Evolutionary conservation across 371 early-diverging fungal genomes (phyloP), one percentile per base, ranked within the genome.

Genomic region (Apophysomyces ossiformis): DNA sequence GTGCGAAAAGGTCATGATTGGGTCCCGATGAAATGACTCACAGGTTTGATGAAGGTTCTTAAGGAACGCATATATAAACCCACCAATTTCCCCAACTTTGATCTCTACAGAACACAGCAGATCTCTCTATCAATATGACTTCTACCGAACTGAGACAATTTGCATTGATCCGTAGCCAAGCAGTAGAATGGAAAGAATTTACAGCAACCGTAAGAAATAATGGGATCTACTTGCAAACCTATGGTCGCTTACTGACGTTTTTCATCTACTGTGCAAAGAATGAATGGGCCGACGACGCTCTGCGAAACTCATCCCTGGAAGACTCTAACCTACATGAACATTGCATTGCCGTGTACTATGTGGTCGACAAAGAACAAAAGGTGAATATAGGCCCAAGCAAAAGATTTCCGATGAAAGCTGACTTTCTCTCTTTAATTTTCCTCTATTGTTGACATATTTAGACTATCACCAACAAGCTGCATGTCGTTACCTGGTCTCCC

Each of bases 161-260:
- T 43, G 71, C 71, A 2, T 36, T 71, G 37, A 37, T 61, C 8
- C 61, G 61, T 35, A 58, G 64, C 9, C 46, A 66, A n/a, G 46
- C 64, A 5, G 36, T 66, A 13, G 64, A 68, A 21, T 69, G 69
- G 72, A n/a, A 57, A 13, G 35, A 60, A 7, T 72, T 66, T 39
- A 16, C 60, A 5, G 16, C n/a, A 21, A 21, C n/a, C 21, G 54
- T 50, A 50, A n/a, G 9, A 7, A 5, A 32, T 21, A 41, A 41
- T 5, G 13, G 32, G 2, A 41, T 5, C 41, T 11, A 41, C 8
- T 11, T 41, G 13, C 5, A 41, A 11, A 41, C 32, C 2, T 26
- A 26, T 26, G 32, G 32, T 2, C 32, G 32, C 32, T 26, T 26
- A 26, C 32, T 26, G 32, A 26, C 32, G 32, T 26, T 26, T 26